A percentile compares a stretch with the other conserved stretches of the same genome.
phyloP scores from a whole-genome alignment of 2,329 filamentous ascomycete genomes.

The Macrophomina phaseolina region DNA sequence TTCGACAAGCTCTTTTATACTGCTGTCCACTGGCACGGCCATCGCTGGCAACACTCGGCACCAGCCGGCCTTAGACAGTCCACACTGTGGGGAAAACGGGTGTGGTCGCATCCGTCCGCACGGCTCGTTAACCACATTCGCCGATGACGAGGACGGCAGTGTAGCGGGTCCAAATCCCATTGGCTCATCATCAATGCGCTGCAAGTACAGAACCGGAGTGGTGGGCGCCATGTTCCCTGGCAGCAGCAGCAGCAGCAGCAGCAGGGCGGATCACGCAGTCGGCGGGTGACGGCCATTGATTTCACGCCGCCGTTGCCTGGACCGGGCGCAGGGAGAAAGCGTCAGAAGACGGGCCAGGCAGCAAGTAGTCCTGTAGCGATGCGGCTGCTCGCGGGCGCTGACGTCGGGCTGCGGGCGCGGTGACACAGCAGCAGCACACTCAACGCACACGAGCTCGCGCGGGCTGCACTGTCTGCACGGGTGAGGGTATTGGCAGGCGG shows the following conservation, averaged over 20 bases:
- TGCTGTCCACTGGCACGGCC: background rate
- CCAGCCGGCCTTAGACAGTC: slow-evolving; percentile 1
- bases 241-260: slow-evolving; percentile 17
- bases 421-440: slow-evolving; percentile 11
- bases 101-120: slow-evolving; percentile 8
- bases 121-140: slow-evolving; percentile 23
- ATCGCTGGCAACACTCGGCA: slow-evolving; percentile 6
- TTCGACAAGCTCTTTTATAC: too few species aligned
- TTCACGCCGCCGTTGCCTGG: too few species aligned
- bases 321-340: background rate
- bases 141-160: slow-evolving; percentile 8
- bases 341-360: background rate
- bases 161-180: slow-evolving; percentile 8
- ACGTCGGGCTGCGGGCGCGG: slow-evolving; percentile 10
- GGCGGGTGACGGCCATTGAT: background rate
- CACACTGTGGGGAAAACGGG: slow-evolving; percentile 17
- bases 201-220: slow-evolving; percentile 7
- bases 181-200: slow-evolving; percentile 1
- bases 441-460: slow-evolving; percentile 9
- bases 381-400: slow-evolving; percentile 15
- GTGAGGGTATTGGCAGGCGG: background rate
- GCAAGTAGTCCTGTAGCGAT: background rate
- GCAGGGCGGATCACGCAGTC: background rate
- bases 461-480: background rate
- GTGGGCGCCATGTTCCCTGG: background rate